Conservation (phyloP, 1,284 basidiomycete species). For the Volvariella volvacea region DNA sequence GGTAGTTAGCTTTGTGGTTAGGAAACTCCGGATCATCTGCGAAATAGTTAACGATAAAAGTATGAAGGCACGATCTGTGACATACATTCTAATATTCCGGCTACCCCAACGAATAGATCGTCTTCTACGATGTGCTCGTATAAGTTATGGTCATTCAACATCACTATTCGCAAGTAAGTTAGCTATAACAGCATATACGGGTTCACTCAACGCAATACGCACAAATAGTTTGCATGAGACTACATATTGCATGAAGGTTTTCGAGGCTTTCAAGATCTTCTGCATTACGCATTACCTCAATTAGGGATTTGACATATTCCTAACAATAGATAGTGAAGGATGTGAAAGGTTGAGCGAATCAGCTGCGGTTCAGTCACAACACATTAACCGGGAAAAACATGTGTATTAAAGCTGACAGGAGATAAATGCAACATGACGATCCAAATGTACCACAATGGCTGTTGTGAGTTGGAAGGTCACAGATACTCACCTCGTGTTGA, state of each 20-base stretch:
- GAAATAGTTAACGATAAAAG: conserved; percentile 9
- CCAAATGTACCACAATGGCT: neutral
- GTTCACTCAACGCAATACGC: conserved; percentile 26
- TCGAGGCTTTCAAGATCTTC: conserved; percentile 90
- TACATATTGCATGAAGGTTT: conserved; percentile 86
- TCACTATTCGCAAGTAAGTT: conserved; percentile 41
- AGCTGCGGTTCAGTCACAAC: conserved; percentile 9
- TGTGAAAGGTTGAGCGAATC: conserved; percentile 1
- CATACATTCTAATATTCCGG: conserved; percentile 96
- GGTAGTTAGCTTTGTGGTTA: conserved; percentile 91
- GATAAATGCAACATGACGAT: conserved; percentile 5
- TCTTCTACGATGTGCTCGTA: conserved; percentile 96
- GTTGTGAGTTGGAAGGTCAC: too few species aligned
- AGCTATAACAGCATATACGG: conserved; percentile 3
- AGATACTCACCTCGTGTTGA: conserved; percentile 54
- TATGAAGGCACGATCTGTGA: conserved; percentile 14
- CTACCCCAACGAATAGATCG: conserved; percentile 86
- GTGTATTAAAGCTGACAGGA: conserved; percentile 5
- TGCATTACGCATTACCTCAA: conserved; percentile 79
- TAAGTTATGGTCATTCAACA: conserved; percentile 92
- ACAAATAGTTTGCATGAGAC: conserved; percentile 94
- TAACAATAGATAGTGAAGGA: conserved; percentile 24
- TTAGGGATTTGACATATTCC: conserved; percentile 86
- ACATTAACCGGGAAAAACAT: conserved; percentile 2
- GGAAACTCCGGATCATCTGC: conserved; percentile 97